Percentiles rank a stretch among this genome's conserved stretches.
Evolutionary conservation across 768 basidiomycete genomes (phyloP).

Genomic region (Collybia mongolica): DNA sequence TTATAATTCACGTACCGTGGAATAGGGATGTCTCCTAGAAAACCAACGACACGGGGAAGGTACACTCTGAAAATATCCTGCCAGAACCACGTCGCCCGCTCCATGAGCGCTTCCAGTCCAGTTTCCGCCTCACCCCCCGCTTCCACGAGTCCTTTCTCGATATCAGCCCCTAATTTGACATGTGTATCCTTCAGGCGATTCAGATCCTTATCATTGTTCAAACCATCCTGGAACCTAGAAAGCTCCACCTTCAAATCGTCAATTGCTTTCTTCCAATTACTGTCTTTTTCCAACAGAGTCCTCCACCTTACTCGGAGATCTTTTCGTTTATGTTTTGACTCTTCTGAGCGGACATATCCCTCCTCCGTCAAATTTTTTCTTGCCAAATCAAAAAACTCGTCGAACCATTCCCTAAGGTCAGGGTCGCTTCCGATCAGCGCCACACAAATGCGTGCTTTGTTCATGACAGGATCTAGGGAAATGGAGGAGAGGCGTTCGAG

Average conservation of each 20-base stretch:
- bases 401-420: constrained; percentile 51
- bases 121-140: constrained; percentile 33
- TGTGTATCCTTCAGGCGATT: constrained; percentile 46
- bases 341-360: constrained; percentile 53
- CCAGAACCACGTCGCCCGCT: constrained; percentile 75
- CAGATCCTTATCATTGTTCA: constrained; percentile 51
- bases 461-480: constrained; percentile 48
- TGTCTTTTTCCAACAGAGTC: constrained; percentile 41
- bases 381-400: constrained; percentile 48
- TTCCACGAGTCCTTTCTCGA: constrained; percentile 41
- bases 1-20: constrained; percentile 45
- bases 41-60: constrained; percentile 51
- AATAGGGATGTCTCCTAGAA: constrained; percentile 64
- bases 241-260: constrained; percentile 44
- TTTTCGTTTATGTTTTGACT: constrained; percentile 37
- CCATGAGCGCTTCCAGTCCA: constrained; percentile 51
- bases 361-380: constrained; percentile 46
- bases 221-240: constrained; percentile 39
- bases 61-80: constrained; percentile 82
- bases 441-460: constrained; percentile 39
- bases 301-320: constrained; percentile 52
- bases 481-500: constrained; percentile 53
- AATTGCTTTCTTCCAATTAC: constrained; percentile 54
- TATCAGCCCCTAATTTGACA: constrained; percentile 40
- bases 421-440: constrained; percentile 51